Evolutionary conservation across 2,329 filamentous ascomycete genomes (phyloP), one percentile per base, ranked within the genome.

Genomic region (Aspergillus neoniger): DNA sequence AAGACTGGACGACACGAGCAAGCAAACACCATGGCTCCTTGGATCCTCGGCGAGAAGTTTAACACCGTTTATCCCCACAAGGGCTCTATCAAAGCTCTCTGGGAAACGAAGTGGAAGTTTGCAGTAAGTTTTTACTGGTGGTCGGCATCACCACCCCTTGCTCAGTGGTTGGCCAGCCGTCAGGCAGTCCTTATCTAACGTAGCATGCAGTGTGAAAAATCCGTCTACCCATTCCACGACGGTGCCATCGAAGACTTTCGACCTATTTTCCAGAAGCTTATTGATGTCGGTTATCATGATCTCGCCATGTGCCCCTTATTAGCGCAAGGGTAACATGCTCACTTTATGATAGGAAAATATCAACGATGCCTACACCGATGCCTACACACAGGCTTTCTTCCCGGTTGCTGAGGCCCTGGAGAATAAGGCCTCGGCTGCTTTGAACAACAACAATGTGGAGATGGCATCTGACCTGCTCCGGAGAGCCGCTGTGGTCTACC

Each of bases 51-150:
- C 62, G 77, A 81, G 57, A 79, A 78, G 55, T 81, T 83, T 66
- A 71, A 81, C 58, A 76, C 79, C 32, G 71, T 78, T 49, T 80
- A 81, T 49, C 81, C 85, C 19, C 86, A 88, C 69, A 84, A 88
- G 65, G 78, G 81, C 36, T 83, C 83, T 23, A 86, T 88, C 65
- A 79, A 83, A 69, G 82, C 82, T 9, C 77, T 90, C 28, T 92
- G 90, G 89, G 87, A 91, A 76, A 90, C 86, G 6, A 91, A 91
- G 75, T 92, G 89, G 89, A 87, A 87, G 75, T 79, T 83, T 66
- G 87, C 87, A 5, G 86, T 88, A 76, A 59, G 83, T 30, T 32
- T 49, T 17, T 5, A 4, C 41, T 44, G 19, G 69, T 21, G 14
- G 38, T 14, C 28, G 15, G 28, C 36, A 39, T 41, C 50, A 52